Evolutionary conservation across 306 rosid species (phyloP).

Genomic region (Citrullus mucosospermus): DNA sequence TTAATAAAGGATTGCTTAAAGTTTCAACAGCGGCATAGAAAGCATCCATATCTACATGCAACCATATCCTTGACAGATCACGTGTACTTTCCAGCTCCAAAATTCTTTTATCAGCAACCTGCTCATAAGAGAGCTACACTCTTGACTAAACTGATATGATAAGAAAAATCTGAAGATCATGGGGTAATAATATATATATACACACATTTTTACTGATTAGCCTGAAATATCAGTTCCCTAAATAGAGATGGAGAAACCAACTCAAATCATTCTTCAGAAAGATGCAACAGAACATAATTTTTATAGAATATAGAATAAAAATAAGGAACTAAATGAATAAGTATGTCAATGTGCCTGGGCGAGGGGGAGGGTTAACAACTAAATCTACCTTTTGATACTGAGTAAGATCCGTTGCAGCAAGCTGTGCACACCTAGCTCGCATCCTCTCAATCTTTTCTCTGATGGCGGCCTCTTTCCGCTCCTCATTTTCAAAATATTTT

Average conservation of each 20-base stretch:
- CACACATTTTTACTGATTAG: background rate
- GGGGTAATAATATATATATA: background rate
- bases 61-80: constrained; percentile 77
- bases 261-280: background rate
- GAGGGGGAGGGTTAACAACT: background rate
- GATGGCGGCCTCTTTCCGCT: constrained; percentile 67
- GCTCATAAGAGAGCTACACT: background rate
- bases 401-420: constrained; percentile 36
- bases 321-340: background rate
- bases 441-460: constrained; percentile 59
- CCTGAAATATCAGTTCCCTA: background rate
- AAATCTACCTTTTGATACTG: constrained; percentile 40
- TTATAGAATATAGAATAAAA: background rate
- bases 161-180: background rate
- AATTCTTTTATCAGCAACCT: constrained; percentile 61
- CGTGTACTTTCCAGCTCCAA: constrained; percentile 64
- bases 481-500: constrained; percentile 74
- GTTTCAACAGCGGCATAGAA: constrained; percentile 97
- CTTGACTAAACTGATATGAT: background rate
- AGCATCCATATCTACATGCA: constrained; percentile 99
- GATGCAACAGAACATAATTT: background rate
- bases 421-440: constrained; percentile 39
- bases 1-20: constrained; percentile 49
- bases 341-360: background rate
- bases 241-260: background rate